Percentiles rank a stretch among this genome's conserved stretches.
These are phyloP conservation scores for Calocera cornea DNA, from an alignment of 768 basidiomycete genomes.

Conservation along the genomic window DNA sequence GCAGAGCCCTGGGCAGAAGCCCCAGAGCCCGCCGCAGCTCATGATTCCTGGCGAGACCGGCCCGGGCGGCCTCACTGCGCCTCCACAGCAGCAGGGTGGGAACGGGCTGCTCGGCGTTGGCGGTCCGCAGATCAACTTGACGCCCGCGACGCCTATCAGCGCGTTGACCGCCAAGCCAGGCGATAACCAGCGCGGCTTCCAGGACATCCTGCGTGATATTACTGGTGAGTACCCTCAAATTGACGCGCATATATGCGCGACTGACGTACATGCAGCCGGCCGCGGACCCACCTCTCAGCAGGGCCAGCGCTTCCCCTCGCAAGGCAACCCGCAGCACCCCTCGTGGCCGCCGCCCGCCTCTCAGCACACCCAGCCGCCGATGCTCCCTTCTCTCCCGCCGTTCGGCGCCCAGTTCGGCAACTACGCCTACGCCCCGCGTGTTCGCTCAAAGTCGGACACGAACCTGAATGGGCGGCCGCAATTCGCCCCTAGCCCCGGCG, in stretches of 20 bases:
- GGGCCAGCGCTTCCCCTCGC: not conserved
- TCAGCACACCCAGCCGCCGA: not conserved
- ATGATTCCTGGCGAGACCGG: not conserved
- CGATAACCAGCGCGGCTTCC: not conserved
- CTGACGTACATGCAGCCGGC: not conserved
- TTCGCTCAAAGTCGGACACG: not conserved
- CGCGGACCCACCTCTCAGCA: not conserved
- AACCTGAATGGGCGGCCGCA: not conserved
- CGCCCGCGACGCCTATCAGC: not conserved
- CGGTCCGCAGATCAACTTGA: not conserved
- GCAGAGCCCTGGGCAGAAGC: not conserved
- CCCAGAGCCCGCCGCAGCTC: not conserved
- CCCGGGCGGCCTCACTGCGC: not conserved
- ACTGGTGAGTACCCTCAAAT: not conserved
- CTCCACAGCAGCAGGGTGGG: not conserved
- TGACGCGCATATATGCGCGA: not conserved
- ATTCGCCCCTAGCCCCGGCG: not conserved
- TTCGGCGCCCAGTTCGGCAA: not conserved
- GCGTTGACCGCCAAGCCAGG: not conserved
- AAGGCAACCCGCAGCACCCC: not conserved
- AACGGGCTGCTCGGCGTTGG: not conserved
- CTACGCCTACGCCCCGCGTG: not conserved
- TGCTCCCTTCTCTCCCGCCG: not conserved
- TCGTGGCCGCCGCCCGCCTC: not conserved
- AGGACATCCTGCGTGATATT: not conserved